These are phyloP conservation scores for Lupinus albus DNA, from an alignment of 306 rosid genomes.

Conservation along the genomic window DNA sequence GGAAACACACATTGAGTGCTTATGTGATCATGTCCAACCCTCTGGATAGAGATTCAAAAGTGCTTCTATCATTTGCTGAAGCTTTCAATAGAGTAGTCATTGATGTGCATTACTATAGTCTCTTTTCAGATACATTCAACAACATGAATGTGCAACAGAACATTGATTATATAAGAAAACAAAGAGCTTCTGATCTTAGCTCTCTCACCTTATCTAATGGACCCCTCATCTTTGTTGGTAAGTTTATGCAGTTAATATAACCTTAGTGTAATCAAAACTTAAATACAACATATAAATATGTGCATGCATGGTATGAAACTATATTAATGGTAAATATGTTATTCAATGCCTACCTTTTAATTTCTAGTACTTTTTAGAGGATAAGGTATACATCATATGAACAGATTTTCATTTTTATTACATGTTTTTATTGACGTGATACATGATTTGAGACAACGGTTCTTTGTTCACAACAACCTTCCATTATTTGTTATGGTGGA, in stretches of 20 bases:
- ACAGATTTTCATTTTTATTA: no score
- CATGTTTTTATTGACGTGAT: no score
- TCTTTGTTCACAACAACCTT: no score
- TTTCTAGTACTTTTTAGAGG: background rate
- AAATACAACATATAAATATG: no score
- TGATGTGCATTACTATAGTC: conserved; percentile 67
- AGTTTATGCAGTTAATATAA: background rate
- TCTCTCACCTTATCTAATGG: conserved; percentile 53
- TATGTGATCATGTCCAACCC: conserved; percentile 64
- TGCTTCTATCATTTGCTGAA: conserved; percentile 51
- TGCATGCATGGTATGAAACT: background rate
- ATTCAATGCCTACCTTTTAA: background rate
- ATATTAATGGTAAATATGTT: background rate
- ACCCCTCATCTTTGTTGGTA: conserved; percentile 64
- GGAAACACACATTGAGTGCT: conserved; percentile 48
- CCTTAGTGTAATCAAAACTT: no score
- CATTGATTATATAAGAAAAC: conserved; percentile 43
- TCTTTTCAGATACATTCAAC: conserved; percentile 43
- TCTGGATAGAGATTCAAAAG: conserved; percentile 44
- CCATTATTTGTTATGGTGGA: conserved; percentile 1
- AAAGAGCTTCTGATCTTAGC: conserved; percentile 52
- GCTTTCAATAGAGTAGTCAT: conserved; percentile 45
- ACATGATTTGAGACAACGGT: no score
- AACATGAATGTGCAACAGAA: conserved; percentile 51
- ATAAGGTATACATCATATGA: background rate